Conservation (phyloP, 106 monocot species). For the Dendrobium officinale region DNA sequence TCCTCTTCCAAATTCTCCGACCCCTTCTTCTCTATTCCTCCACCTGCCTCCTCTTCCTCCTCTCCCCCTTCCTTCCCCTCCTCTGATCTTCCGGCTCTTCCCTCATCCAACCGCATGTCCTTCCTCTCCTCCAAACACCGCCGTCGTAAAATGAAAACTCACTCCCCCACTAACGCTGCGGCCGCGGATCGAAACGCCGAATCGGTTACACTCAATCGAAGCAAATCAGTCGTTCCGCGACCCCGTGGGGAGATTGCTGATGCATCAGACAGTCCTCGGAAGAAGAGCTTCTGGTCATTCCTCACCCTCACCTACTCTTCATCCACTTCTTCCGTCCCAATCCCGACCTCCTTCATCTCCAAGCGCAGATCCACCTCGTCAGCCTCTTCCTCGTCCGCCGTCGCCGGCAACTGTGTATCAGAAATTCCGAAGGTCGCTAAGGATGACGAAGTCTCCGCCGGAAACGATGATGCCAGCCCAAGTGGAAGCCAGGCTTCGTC, state of each 20-base stretch:
- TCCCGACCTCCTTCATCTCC: conserved; percentile 11
- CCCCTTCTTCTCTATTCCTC: conserved; percentile 23
- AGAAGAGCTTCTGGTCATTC: conserved; percentile 83
- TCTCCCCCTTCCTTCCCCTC: conserved; percentile 27
- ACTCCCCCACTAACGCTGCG: not conserved
- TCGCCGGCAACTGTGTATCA: conserved; percentile 2
- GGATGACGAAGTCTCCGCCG: not conserved
- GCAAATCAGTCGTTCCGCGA: conserved; percentile 51
- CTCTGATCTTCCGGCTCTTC: not conserved
- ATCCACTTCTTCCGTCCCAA: conserved; percentile 1
- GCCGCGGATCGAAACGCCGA: not conserved
- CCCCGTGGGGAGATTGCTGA: conserved; percentile 6
- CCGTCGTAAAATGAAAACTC: not conserved
- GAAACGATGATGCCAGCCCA: conserved; percentile 34
- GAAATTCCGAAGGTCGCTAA: not conserved
- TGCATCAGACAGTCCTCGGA: conserved; percentile 38
- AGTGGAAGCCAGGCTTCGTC: conserved; percentile 26
- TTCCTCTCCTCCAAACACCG: conserved; percentile 1
- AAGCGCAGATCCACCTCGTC: conserved; percentile 38
- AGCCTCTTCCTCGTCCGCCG: conserved; percentile 8
- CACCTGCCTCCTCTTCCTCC: conserved; percentile 31
- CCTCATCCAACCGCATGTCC: conserved; percentile 11
- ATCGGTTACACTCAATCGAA: conserved; percentile 23
- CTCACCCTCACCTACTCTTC: conserved; percentile 27
- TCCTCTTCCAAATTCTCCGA: conserved; percentile 45